Base-by-base conservation (phyloP, 129 eudicot genomes). In the Saposhnikovia divaricata region DNA sequence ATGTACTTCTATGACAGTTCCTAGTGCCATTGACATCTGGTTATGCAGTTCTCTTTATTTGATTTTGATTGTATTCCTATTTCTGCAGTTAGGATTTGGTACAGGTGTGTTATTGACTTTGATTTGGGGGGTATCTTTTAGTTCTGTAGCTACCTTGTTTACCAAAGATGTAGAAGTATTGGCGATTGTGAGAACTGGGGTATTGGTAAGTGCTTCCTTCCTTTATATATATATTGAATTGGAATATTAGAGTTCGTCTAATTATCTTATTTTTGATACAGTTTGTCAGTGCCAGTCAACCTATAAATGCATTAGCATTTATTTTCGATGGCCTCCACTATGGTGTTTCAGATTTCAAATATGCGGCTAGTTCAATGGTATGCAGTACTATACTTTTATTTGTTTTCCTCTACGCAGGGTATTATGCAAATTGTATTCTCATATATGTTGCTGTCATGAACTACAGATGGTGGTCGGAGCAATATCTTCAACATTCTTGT, bases 321-420 rank as follows among this genome's bases (percentile, higher is more conserved):
- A n/a, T 31, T 31, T 31, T 31, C 34, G 34, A 31, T 31, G 34
- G 34, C 1, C 34, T 31, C 34, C 34, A 31, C 34, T 31, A 31
- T 31, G 34, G 34, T 31, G 34, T 31, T 31, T 31, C 34, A 31
- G 34, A 31, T 79, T 95, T 95, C 80, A 90, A 88, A 27, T 95
- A 92, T 80, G 96, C 99, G 40, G 97, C 99, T 69, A 74, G 77
- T 80, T 92, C 99, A 48, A 92, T 92, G 99, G 99, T 95, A 87
- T 25, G 61, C 72, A 66, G 57, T 47, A 46, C 11, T 74, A 25
- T 31, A 75, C 53, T 25, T 82, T 57, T 69, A 34, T 25, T 45
- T n/a, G 13, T 27, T 61, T 74, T 38, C 21, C n/a, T 12, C 21
- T 82, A 40, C 42, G 18, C 42, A 45, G 39, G 51, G 19, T 77